Conservation (phyloP, 106 monocot genomes). For the Dendrobium huoshanense region DNA sequence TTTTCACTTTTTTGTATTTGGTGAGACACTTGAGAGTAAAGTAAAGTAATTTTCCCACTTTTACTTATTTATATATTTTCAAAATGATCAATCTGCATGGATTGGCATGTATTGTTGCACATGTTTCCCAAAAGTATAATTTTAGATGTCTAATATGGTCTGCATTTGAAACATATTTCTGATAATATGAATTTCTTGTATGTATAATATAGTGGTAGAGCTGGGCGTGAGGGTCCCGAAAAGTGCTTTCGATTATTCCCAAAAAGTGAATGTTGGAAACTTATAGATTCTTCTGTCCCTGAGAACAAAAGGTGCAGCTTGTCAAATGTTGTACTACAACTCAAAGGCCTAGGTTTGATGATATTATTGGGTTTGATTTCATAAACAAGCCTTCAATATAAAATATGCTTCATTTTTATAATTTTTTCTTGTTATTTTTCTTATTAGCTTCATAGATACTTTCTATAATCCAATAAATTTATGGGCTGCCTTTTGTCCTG, state of each 20-base stretch:
- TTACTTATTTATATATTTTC: background rate
- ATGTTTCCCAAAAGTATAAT: background rate
- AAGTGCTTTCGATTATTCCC: slow-evolving; percentile 85
- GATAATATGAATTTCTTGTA: background rate
- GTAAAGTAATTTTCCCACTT: background rate
- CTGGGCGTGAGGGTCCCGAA: slow-evolving; percentile 87
- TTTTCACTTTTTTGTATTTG: too few species aligned
- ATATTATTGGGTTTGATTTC: slow-evolving; percentile 94
- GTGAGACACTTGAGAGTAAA: too few species aligned
- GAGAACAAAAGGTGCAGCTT: slow-evolving; percentile 95
- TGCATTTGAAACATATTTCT: background rate
- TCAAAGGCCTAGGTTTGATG: slow-evolving; percentile 90
- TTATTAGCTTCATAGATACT: background rate
- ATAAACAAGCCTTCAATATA: slow-evolving; percentile 91
- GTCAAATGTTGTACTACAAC: slow-evolving; percentile 86
- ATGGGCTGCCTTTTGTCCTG: too few species aligned
- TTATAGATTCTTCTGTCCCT: slow-evolving; percentile 76
- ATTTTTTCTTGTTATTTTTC: background rate
- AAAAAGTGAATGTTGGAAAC: slow-evolving; percentile 72
- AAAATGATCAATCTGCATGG: background rate
- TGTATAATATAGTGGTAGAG: slow-evolving; percentile 68
- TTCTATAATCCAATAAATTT: too few species aligned
- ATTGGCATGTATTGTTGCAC: background rate
- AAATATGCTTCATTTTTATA: background rate
- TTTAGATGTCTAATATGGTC: background rate